These are phyloP conservation scores for Pseudopyricularia cyperi DNA, from an alignment of 2,329 filamentous ascomycete genomes.

Conservation along the genomic window DNA sequence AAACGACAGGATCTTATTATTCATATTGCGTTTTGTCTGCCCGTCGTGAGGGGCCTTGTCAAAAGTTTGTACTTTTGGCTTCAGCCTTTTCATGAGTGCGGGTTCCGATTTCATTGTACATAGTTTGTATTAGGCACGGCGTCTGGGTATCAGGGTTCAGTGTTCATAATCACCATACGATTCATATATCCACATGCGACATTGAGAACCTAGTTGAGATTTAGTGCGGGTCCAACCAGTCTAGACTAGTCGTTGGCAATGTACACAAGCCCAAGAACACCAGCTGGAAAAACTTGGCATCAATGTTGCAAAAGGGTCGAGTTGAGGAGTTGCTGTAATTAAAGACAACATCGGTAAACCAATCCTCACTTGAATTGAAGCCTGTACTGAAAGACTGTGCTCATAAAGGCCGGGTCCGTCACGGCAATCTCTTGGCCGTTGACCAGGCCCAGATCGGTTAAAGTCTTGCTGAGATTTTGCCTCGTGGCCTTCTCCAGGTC, in stretches of 20 bases:
- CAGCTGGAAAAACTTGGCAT: neutral
- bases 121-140: neutral
- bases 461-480: slow-evolving; percentile 64
- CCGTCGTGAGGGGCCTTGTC: neutral
- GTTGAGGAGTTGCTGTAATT: neutral
- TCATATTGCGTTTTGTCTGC: slow-evolving; percentile 8
- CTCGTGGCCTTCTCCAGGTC: slow-evolving; percentile 75
- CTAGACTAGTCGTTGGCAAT: neutral
- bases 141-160: neutral
- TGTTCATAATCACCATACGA: neutral
- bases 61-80: neutral
- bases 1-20: neutral
- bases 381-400: slow-evolving; percentile 50
- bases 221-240: neutral
- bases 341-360: neutral
- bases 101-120: neutral
- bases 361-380: slow-evolving; percentile 29
- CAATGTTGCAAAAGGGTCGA: neutral
- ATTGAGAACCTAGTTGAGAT: neutral
- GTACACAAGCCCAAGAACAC: neutral
- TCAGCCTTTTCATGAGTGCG: neutral
- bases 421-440: slow-evolving; percentile 85
- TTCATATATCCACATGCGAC: neutral
- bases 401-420: slow-evolving; percentile 77
- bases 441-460: slow-evolving; percentile 58